phyloP scores from a whole-genome alignment of 768 basidiomycete genomes.

The Leccinum obscurum region DNA sequence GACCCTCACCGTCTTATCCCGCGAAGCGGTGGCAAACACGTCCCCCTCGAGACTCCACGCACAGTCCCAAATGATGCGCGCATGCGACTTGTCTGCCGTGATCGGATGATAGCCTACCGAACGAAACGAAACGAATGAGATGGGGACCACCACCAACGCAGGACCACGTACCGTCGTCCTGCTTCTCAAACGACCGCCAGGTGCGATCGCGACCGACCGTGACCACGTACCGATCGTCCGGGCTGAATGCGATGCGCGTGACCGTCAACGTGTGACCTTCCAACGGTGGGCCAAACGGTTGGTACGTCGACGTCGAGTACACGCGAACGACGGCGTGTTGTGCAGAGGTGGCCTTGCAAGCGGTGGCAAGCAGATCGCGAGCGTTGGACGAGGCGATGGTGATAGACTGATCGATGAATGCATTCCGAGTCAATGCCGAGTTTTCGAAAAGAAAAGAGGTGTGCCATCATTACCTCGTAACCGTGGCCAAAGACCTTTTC shows the following conservation, averaged over 20 bases:
- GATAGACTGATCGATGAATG: slow-evolving; percentile 57
- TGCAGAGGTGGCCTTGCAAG: slow-evolving; percentile 83
- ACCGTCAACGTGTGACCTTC: slow-evolving; percentile 87
- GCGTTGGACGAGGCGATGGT: slow-evolving; percentile 74
- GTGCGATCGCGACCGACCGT: slow-evolving; percentile 91
- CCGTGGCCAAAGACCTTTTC: slow-evolving; percentile 99
- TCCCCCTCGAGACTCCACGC: slow-evolving; percentile 78
- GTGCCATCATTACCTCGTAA: slow-evolving; percentile 68
- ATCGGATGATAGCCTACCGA: slow-evolving; percentile 58
- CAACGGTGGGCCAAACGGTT: slow-evolving; percentile 68
- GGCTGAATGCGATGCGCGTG: slow-evolving; percentile 88
- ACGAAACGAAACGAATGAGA: neutral
- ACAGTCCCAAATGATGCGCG: slow-evolving; percentile 95
- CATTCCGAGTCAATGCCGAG: neutral
- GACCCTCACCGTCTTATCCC: slow-evolving; percentile 83
- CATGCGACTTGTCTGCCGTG: slow-evolving; percentile 80
- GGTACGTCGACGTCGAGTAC: slow-evolving; percentile 71
- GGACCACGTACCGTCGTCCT: slow-evolving; percentile 38
- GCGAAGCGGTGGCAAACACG: slow-evolving; percentile 88
- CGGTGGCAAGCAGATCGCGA: slow-evolving; percentile 74
- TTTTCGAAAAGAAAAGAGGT: neutral
- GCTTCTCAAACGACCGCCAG: slow-evolving; percentile 77
- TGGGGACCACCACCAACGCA: neutral
- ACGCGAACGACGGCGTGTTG: slow-evolving; percentile 91
- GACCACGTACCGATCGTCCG: slow-evolving; percentile 74